A percentile compares a stretch with the other conserved stretches of the same genome.
Evolutionary conservation across 2,329 filamentous ascomycete species (phyloP).

Genomic region (Emmonsiellopsis sp.): DNA sequence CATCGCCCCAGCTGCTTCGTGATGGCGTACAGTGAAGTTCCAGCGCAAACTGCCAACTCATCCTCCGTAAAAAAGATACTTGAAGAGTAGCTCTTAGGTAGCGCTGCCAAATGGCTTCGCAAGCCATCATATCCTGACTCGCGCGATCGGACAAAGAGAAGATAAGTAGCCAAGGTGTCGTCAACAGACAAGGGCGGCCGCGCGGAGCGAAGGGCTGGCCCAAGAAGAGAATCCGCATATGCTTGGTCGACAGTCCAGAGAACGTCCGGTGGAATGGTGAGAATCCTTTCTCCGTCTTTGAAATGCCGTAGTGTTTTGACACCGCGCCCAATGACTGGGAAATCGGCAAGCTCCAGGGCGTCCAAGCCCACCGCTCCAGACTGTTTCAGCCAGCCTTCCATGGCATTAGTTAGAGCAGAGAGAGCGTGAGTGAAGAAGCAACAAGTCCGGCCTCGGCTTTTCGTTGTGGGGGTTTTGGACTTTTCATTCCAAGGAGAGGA

Average conservation of each 20-base stretch:
- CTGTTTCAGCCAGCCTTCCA: conserved; percentile 26
- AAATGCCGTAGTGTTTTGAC: conserved; percentile 21
- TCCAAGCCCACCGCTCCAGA: conserved; percentile 23
- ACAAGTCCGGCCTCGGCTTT: conserved; percentile 1
- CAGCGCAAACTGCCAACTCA: conserved; percentile 26
- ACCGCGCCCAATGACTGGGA: conserved; percentile 25
- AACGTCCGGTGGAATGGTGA: conserved; percentile 22
- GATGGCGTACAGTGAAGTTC: conserved; percentile 25
- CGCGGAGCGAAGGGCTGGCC: conserved; percentile 22
- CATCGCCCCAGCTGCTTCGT: conserved; percentile 22
- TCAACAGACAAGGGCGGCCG: conserved; percentile 25
- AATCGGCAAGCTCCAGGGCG: conserved; percentile 24
- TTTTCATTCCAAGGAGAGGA: conserved; percentile 5
- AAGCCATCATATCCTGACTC: conserved; percentile 24
- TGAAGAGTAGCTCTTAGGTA: conserved; percentile 25
- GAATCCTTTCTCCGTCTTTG: conserved; percentile 25
- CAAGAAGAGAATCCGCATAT: conserved; percentile 24
- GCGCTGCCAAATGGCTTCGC: conserved; percentile 20
- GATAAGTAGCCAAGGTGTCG: conserved; percentile 24
- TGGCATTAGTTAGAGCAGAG: conserved; percentile 18
- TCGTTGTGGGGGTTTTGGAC: neutral
- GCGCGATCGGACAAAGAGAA: conserved; percentile 28
- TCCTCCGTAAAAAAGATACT: conserved; percentile 28
- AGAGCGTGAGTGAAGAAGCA: conserved; percentile 6
- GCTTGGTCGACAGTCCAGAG: conserved; percentile 27